Evolutionary conservation across 495 filamentous ascomycete genomes (phyloP), one percentile per base, ranked within the genome.

Genomic region (Collariella sp.): DNA sequence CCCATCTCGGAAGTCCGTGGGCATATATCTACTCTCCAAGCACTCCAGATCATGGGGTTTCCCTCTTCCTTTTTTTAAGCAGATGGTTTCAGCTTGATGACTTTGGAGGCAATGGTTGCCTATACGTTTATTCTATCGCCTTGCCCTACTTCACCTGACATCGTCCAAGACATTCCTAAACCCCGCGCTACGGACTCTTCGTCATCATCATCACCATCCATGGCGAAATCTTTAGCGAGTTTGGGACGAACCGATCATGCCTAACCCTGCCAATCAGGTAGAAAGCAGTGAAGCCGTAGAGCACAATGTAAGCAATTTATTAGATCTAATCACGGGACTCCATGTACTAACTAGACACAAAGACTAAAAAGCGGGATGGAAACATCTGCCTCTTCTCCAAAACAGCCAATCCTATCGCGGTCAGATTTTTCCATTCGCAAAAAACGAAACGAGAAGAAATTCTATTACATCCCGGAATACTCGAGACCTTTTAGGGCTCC

Each of bases 351-450:
- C 16, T 39, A 35, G 15, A 13, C 4, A 40, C 18, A 19, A 35
- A 56, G 54, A 46, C 34, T 11, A 56, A 50, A 26, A 39, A 35
- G 10, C 54, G 54, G 23, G 54, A 56, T 56, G 36, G 54, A 38
- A 26, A 56, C 29, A 19, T 42, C 45, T 56, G 54, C 50, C 23
- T 49, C 12, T 56, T 56, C 44, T 56, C 54, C 19, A 46, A 46
- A 33, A 56, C 34, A 26, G 10, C 11, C 12, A 39, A 56, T 44
- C 54, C 54, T 33, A 19, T 23, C 26, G 54, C 54, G 24, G 54
- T 46, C 54, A 45, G 26, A 50, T 56, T 50, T 56, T 56, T 46
- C 54, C 54, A 10, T 56, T 56, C 19, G 35, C 54, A 16, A 56
- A 45, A 11, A 56, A 38, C 54, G 20, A 50, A 39, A 56, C n/a